A percentile compares a stretch with the other conserved stretches of the same genome.
Evolutionary conservation across 2,329 filamentous ascomycete genomes (phyloP).

Genomic region (Microcera coccophila): DNA sequence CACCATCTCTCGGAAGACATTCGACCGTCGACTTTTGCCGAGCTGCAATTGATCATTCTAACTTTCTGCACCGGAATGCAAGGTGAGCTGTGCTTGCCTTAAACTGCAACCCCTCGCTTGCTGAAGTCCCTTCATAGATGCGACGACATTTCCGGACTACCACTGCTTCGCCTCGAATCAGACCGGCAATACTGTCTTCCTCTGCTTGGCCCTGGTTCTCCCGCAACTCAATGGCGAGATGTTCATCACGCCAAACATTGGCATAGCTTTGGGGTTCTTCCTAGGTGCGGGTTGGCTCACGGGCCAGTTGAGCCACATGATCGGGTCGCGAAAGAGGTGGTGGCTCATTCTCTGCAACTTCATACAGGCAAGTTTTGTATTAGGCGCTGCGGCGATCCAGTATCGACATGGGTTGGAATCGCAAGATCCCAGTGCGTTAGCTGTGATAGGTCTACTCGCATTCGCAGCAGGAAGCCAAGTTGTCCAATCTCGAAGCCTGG

Average conservation of each 20-base stretch:
- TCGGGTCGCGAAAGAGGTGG: conserved; percentile 47
- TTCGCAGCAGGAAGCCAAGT: conserved; percentile 57
- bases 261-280: conserved; percentile 52
- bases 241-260: conserved; percentile 54
- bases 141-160: conserved; percentile 57
- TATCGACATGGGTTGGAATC: conserved; percentile 35
- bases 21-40: conserved; percentile 38
- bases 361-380: conserved; percentile 53
- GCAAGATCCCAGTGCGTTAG: conserved; percentile 37
- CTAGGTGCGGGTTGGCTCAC: conserved; percentile 51
- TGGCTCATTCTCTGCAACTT: conserved; percentile 55
- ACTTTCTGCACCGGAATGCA: conserved; percentile 52
- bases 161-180: conserved; percentile 62
- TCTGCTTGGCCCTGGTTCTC: conserved; percentile 49
- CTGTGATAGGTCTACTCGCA: conserved; percentile 49
- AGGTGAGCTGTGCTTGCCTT: conserved; percentile 26
- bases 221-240: conserved; percentile 44
- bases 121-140: conserved; percentile 40
- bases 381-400: conserved; percentile 49
- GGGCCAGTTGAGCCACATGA: conserved; percentile 52
- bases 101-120: not conserved
- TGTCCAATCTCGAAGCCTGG: conserved; percentile 51
- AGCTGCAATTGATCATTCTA: conserved; percentile 44
- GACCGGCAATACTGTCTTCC: conserved; percentile 61
- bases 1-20: conserved; percentile 30